A percentile compares a stretch with the other conserved stretches of the same genome.
These are phyloP conservation scores for Alternaria burnsii DNA, from an alignment of 2,329 filamentous ascomycete species.

Conservation along the genomic window DNA sequence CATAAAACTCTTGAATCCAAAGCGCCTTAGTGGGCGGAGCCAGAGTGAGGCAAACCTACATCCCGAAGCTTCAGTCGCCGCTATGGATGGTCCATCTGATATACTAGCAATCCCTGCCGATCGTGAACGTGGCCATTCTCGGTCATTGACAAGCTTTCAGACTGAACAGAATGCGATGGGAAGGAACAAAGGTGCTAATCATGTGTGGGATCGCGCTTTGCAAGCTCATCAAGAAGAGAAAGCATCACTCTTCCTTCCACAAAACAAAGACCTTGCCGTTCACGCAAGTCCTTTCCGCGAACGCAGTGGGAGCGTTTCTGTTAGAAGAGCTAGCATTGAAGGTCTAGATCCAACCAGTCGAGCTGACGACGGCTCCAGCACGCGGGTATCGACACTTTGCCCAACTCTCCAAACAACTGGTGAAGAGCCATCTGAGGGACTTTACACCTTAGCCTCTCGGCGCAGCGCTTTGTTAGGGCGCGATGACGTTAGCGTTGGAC, in stretches of 20 bases:
- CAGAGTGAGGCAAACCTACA: constrained; percentile 43
- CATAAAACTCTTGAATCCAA: constrained; percentile 43
- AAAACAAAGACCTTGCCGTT: constrained; percentile 41
- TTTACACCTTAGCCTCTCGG: constrained; percentile 10
- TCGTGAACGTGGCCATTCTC: constrained; percentile 40
- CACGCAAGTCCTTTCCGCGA: constrained; percentile 43
- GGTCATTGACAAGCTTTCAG: constrained; percentile 42
- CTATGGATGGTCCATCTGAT: constrained; percentile 35
- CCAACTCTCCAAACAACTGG: constrained; percentile 7
- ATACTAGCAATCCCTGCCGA: constrained; percentile 15
- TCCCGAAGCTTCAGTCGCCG: constrained; percentile 2
- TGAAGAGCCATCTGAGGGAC: not conserved
- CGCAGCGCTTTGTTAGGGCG: constrained; percentile 32
- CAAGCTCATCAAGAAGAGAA: constrained; percentile 49
- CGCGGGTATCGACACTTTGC: constrained; percentile 19
- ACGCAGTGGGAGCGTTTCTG: constrained; percentile 38
- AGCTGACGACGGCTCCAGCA: constrained; percentile 10
- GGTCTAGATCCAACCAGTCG: constrained; percentile 2
- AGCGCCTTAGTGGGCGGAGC: constrained; percentile 39
- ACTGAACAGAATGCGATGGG: constrained; percentile 36
- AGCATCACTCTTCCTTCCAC: constrained; percentile 43
- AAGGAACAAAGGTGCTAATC: constrained; percentile 33
- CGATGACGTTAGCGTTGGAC: constrained; percentile 9
- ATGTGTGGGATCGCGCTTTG: constrained; percentile 50
- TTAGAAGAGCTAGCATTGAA: constrained; percentile 13